phyloP scores from a whole-genome alignment of 495 filamentous ascomycete species.

The Aspergillus conjunctus region DNA sequence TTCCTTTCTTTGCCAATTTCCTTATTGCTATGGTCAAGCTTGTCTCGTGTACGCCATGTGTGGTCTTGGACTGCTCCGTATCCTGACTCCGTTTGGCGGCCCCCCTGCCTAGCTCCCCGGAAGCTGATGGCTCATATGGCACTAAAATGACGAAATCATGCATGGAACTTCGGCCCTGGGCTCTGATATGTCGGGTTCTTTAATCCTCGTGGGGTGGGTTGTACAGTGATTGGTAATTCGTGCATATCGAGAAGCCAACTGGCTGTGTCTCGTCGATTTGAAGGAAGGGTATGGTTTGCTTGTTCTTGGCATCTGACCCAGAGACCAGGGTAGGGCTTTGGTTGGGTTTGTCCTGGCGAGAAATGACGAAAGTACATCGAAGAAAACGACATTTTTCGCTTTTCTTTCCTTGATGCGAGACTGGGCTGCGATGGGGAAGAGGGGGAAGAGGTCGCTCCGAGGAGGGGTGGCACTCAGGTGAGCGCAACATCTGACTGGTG shows the following conservation, averaged over 20 bases:
- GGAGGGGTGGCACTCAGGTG: not conserved
- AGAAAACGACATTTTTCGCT: not conserved
- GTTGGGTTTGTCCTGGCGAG: not conserved
- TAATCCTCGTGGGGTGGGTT: constrained; percentile 8
- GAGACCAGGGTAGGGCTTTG: not conserved
- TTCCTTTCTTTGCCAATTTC: not conserved
- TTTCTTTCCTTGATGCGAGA: not conserved
- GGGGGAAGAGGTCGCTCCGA: not conserved
- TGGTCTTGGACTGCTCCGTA: too few species aligned
- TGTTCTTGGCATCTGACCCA: not conserved
- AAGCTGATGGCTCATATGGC: constrained; percentile 13
- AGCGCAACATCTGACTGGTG: not conserved
- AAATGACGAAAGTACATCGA: not conserved
- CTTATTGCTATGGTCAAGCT: not conserved
- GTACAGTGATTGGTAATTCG: not conserved
- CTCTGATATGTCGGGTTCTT: constrained; percentile 5
- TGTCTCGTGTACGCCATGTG: constrained; percentile 1
- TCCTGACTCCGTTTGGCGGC: constrained; percentile 2
- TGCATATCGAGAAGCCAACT: not conserved
- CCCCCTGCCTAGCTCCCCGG: not conserved
- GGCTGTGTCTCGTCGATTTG: not conserved
- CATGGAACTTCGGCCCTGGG: not conserved
- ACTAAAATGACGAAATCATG: constrained; percentile 19
- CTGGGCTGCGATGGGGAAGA: not conserved
- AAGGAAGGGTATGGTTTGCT: not conserved